A percentile compares a stretch with the other conserved stretches of the same genome.
Conservation (phyloP, 106 monocot genomes). For the Dactylorhiza incarnata region DNA sequence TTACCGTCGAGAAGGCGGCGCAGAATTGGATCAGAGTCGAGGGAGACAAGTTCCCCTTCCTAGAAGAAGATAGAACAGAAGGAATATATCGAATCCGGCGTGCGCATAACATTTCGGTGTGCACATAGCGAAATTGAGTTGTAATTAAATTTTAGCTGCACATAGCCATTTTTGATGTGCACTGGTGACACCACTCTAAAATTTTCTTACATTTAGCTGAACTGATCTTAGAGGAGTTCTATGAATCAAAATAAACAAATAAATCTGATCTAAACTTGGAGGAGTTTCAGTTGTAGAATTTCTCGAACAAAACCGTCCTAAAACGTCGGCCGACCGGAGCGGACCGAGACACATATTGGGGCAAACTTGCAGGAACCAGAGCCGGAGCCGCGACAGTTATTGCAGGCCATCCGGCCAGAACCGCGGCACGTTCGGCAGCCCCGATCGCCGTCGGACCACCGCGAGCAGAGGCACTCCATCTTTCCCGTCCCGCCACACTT, state of each 20-base stretch:
- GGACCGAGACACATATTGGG: constrained; percentile 38
- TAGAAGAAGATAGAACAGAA: too few relatives aligned
- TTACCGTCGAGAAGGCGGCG: constrained; percentile 14
- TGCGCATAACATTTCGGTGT: too few relatives aligned
- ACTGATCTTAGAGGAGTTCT: too few relatives aligned
- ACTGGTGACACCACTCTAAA: too few relatives aligned
- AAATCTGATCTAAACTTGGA: too few relatives aligned
- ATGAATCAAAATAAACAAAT: too few relatives aligned
- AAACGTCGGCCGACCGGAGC: constrained; percentile 11
- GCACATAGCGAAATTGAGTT: too few relatives aligned
- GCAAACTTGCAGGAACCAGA: constrained; percentile 38
- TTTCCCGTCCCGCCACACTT: constrained; percentile 76
- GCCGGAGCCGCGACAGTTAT: constrained; percentile 75
- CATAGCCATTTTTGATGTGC: too few relatives aligned
- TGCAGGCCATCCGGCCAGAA: constrained; percentile 66
- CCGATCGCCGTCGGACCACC: constrained; percentile 86
- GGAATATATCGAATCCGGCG: too few relatives aligned
- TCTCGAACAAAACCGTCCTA: background rate
- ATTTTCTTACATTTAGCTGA: too few relatives aligned
- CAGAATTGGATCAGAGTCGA: constrained; percentile 83
- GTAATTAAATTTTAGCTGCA: too few relatives aligned
- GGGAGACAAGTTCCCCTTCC: constrained; percentile 73
- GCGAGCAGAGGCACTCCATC: constrained; percentile 58
- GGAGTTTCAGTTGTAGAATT: too few relatives aligned
- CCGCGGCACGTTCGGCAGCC: constrained; percentile 88